Base-by-base conservation (phyloP, 1,284 basidiomycete genomes). In the Naganishia cerealis region DNA sequence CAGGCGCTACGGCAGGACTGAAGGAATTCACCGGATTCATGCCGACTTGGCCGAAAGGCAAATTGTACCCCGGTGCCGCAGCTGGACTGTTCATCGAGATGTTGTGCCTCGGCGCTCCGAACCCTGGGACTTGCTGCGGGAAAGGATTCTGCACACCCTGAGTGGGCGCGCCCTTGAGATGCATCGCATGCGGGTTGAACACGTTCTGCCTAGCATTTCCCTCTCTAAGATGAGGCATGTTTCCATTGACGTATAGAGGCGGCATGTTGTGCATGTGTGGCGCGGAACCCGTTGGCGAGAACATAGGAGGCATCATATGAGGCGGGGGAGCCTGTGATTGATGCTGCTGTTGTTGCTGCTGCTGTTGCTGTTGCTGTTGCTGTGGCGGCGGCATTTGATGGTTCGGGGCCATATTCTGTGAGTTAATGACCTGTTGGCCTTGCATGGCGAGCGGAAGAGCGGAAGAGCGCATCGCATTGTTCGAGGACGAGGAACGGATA, bases 111-210 rank as follows among this genome's bases (percentile, higher is more conserved):
- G 67, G 62, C n/a, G 46, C 29, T 15, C 55, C 62, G 24, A 56
- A 68, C 24, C 61, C 67, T 12, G 67, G 67, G n/a, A 68, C 62
- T 52, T 68, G 67, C 9, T 61, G 57, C 3, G 67, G 67, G 67
- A 68, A 68, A 6, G 67, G 61, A 57, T 56, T 68, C 38, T 62
- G 62, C 18, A 48, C 58, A 16, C 57, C 39, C 48, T 42, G 29
- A 52, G 61, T 33, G 1, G 66, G 58, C 0, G 39, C 59, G n/a
- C 58, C 53, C 21, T 50, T 63, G 52, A 59, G 50, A 13, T 62
- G 67, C 62, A 65, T 57, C 12, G 42, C 54, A 48, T 59, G 52
- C 38, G 50, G 58, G 26, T 46, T 62, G n/a, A 46, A 63, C 61
- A 63, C 42, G 61, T 63, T 66, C 15, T 66, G 63, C 18, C 63